Percentiles rank a stretch among this genome's conserved stretches.
Evolutionary conservation across 148 eudicot genomes (phyloP).

Genomic region (Chenopodium suecicum): DNA sequence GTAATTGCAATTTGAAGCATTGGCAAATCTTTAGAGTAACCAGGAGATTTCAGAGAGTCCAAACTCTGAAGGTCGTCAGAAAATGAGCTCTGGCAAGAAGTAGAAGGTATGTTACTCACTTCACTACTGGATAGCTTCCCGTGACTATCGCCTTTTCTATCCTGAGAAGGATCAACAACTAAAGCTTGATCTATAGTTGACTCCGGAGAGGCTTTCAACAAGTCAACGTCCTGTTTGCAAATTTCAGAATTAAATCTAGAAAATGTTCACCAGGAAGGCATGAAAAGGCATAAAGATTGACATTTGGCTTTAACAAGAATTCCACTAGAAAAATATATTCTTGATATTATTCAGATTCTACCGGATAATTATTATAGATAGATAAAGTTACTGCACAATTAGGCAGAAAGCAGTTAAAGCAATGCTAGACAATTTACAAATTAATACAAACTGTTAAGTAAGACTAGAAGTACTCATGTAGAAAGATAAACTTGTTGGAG

Average conservation of each 20-base stretch:
- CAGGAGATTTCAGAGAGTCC: conserved; percentile 10
- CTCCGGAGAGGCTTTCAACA: background rate
- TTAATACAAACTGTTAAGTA: background rate
- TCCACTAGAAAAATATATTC: background rate
- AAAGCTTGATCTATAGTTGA: conserved; percentile 13
- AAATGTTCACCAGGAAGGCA: conserved; percentile 1
- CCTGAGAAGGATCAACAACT: background rate
- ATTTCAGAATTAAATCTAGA: conserved; percentile 6
- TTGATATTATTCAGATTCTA: conserved; percentile 15
- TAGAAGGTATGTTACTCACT: conserved; percentile 8
- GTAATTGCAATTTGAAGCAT: conserved; percentile 18
- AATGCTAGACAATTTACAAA: background rate
- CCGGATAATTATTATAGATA: conserved; percentile 3
- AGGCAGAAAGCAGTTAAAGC: conserved; percentile 10
- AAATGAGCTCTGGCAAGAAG: conserved; percentile 24
- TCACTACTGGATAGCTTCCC: conserved; percentile 14
- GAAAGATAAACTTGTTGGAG: background rate
- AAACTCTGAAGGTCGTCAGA: conserved; percentile 14
- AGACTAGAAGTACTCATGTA: background rate
- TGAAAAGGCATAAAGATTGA: conserved; percentile 16
- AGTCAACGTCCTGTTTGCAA: conserved; percentile 7
- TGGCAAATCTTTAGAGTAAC: conserved; percentile 8
- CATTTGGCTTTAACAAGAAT: background rate
- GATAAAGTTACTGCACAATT: background rate
- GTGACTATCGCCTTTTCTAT: background rate